phyloP scores from a whole-genome alignment of 2,329 filamentous ascomycete species.

The Trichoderma atrobrunneum region DNA sequence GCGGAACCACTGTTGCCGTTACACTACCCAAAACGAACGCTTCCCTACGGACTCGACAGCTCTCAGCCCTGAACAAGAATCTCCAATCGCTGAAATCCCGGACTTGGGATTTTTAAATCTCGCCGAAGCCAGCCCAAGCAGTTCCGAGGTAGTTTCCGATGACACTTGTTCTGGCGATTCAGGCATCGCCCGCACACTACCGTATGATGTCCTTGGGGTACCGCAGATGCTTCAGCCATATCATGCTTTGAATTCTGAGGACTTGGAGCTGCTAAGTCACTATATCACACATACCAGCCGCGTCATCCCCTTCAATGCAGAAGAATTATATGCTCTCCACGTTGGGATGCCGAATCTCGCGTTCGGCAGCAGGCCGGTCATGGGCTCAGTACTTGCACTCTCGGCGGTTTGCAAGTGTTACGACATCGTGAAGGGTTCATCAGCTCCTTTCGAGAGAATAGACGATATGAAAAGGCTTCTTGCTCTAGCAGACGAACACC shows the following conservation, averaged over 20 bases:
- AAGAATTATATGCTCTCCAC: constrained; percentile 2
- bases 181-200: neutral
- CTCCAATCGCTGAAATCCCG: neutral
- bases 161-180: neutral
- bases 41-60: neutral
- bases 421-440: neutral
- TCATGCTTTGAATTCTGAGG: neutral
- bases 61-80: neutral
- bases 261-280: constrained; percentile 3
- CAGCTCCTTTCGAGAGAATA: neutral
- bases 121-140: constrained; percentile 2
- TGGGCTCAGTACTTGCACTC: constrained; percentile 5
- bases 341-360: constrained; percentile 7
- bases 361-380: neutral
- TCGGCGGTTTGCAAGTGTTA: constrained; percentile 10
- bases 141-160: neutral
- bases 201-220: neutral
- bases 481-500: neutral
- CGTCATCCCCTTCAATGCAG: neutral
- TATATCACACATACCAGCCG: constrained; percentile 11
- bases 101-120: neutral
- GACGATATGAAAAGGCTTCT: constrained; percentile 4
- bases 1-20: constrained; percentile 10
- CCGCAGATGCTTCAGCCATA: neutral
- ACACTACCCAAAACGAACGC: neutral